phyloP scores from a whole-genome alignment of 306 rosid species.

The Neltuma alba region DNA sequence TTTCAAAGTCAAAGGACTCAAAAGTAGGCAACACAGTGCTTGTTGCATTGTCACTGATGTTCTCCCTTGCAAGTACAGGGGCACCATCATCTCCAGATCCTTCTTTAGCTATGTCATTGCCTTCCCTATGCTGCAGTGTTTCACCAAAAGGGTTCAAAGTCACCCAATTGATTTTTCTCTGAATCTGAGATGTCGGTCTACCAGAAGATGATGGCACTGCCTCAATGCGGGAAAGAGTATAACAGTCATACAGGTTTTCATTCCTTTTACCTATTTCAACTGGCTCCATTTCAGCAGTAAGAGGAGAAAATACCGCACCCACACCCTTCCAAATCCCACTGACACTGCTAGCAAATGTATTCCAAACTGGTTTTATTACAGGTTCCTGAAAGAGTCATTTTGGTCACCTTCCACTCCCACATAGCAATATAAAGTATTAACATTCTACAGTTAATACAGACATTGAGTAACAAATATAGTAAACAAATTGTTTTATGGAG shows the following conservation, averaged over 20 bases:
- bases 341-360: slow-evolving; percentile 88
- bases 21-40: slow-evolving; percentile 61
- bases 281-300: slow-evolving; percentile 94
- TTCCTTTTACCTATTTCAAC: slow-evolving; percentile 68
- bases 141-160: slow-evolving; percentile 91
- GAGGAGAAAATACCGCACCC: slow-evolving; percentile 93
- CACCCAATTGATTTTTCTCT: slow-evolving; percentile 86
- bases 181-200: slow-evolving; percentile 55
- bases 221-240: slow-evolving; percentile 70
- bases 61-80: slow-evolving; percentile 28
- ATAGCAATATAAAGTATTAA: slow-evolving; percentile 10
- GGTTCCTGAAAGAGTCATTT: slow-evolving; percentile 75
- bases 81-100: slow-evolving; percentile 33
- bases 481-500: neutral
- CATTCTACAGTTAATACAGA: slow-evolving; percentile 21
- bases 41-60: slow-evolving; percentile 17
- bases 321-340: slow-evolving; percentile 98
- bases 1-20: slow-evolving; percentile 69
- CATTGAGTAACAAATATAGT: neutral
- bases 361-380: slow-evolving; percentile 88
- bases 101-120: slow-evolving; percentile 28
- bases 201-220: slow-evolving; percentile 55
- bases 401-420: slow-evolving; percentile 21
- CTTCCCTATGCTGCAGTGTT: slow-evolving; percentile 41
- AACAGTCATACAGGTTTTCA: slow-evolving; percentile 90